These are phyloP conservation scores for Taiozyma sp. DNA, from an alignment of 1,139 yeast species.

Conservation along the genomic window DNA sequence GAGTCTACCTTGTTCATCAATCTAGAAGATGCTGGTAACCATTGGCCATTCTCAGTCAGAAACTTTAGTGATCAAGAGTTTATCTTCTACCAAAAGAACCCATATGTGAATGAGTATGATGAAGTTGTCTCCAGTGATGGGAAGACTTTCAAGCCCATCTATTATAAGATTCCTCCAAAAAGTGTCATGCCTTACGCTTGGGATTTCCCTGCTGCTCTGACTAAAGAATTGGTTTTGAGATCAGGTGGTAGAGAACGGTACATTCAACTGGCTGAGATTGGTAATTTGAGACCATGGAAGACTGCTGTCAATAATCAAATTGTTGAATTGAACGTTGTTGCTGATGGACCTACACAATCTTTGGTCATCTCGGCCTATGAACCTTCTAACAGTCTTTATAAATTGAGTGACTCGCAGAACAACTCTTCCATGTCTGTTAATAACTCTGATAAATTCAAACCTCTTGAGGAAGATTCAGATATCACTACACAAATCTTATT, in stretches of 20 bases:
- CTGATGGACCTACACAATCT: constrained; percentile 94
- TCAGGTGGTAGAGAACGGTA: constrained; percentile 71
- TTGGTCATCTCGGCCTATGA: constrained; percentile 80
- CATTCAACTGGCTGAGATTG: constrained; percentile 87
- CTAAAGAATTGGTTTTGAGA: constrained; percentile 73
- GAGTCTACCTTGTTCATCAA: constrained; percentile 77
- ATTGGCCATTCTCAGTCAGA: constrained; percentile 92
- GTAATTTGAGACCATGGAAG: constrained; percentile 82
- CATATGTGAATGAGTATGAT: constrained; percentile 70
- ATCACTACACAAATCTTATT: constrained; percentile 56
- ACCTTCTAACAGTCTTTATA: constrained; percentile 69
- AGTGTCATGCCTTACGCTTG: constrained; percentile 98
- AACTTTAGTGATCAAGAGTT: constrained; percentile 86
- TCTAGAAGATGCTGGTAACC: constrained; percentile 62
- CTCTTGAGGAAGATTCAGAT: constrained; percentile 63
- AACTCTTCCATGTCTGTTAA: constrained; percentile 28
- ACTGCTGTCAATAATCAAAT: constrained; percentile 47
- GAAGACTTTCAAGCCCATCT: constrained; percentile 55
- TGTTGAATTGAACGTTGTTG: constrained; percentile 87
- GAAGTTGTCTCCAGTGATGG: constrained; percentile 36
- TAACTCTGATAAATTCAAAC: constrained; percentile 52
- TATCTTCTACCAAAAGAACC: constrained; percentile 80
- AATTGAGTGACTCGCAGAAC: constrained; percentile 27
- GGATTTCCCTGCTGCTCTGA: constrained; percentile 90
- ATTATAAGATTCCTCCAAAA: constrained; percentile 75